Base-by-base conservation (phyloP, 768 basidiomycete genomes). In the Rhizopogon roseolus region DNA sequence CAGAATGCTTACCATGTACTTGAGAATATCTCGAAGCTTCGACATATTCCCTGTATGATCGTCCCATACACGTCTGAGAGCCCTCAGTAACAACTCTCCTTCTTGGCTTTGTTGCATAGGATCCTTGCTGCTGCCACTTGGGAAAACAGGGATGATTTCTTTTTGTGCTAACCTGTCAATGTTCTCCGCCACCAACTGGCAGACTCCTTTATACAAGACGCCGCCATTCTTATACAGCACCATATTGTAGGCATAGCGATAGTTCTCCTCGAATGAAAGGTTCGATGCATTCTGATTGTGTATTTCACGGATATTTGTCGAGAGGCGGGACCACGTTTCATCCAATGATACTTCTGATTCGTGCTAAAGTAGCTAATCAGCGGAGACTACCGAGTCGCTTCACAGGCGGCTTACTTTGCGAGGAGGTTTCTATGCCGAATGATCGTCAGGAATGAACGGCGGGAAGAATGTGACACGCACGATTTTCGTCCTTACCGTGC, bases 161-260 rank as follows among this genome's bases (percentile, higher is more conserved):
- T 85, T 79, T 44, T 78, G 71, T 2, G 93, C 93, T 39, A 98
- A 81, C 41, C 77, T 73, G 50, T 93, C 84, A 37, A 99, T 80
- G 64, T 99, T 91, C 61, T 90, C 85, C 10, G 80, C 74, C 41
- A 99, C 82, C 32, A 98, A 82, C 43, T 78, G 71, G 53, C 77
- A 85, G 41, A 96, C 84, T 5, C 94, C 95, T 36, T 85, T 84
- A 71, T 98, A 98, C 22, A 99, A 76, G 71, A 80, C 82, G 54
- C 87, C 85, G 3, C 93, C 93, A 50, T 87, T 80, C 66, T 90
- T 91, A 64, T 86, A 80, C 4, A 97, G 80, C 5, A 97, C 94
- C 81, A 98, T 85, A 66, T 94, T 93, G 72, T 97, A 97, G 17
- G 88, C 93, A 67, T 89, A 93, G 41, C 96, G 81, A 67, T 97